Conservation (phyloP, 1,284 basidiomycete genomes). For the Leccinum huronense region DNA sequence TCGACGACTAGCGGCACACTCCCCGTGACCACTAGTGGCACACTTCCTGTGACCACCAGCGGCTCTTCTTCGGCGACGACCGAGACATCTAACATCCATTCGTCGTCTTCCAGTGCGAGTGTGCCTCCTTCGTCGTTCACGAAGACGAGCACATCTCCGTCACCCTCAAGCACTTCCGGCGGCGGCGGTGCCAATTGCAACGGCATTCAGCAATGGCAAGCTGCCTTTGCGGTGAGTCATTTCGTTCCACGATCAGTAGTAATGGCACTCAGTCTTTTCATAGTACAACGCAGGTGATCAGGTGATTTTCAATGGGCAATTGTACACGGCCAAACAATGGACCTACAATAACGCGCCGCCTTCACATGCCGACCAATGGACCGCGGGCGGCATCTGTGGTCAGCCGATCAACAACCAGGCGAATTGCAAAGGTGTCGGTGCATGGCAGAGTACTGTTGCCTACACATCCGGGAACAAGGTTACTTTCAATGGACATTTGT, state of each 20-base stretch:
- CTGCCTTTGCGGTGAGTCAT: conserved; percentile 23
- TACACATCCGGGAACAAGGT: conserved; percentile 22
- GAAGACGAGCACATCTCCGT: neutral
- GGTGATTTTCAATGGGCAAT: conserved; percentile 24
- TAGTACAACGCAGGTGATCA: conserved; percentile 26
- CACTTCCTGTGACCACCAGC: neutral
- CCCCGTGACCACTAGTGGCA: neutral
- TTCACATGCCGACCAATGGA: conserved; percentile 27
- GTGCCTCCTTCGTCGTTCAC: neutral
- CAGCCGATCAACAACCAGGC: conserved; percentile 28
- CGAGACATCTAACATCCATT: neutral
- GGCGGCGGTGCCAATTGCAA: conserved; percentile 15
- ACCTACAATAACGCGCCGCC: conserved; percentile 26
- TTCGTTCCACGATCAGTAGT: rapidly evolving
- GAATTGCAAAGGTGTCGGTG: conserved; percentile 21
- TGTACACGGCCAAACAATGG: conserved; percentile 33
- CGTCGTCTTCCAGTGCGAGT: neutral
- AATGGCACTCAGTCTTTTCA: neutral
- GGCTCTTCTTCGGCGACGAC: neutral
- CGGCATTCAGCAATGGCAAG: conserved; percentile 29
- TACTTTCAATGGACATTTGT: conserved; percentile 19
- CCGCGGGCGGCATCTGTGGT: conserved; percentile 5
- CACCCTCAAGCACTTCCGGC: neutral
- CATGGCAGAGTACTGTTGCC: conserved; percentile 17
- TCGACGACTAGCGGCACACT: neutral